These are phyloP conservation scores for Pseudevernia furfuracea DNA, from an alignment of 495 filamentous ascomycete genomes.

Conservation along the genomic window DNA sequence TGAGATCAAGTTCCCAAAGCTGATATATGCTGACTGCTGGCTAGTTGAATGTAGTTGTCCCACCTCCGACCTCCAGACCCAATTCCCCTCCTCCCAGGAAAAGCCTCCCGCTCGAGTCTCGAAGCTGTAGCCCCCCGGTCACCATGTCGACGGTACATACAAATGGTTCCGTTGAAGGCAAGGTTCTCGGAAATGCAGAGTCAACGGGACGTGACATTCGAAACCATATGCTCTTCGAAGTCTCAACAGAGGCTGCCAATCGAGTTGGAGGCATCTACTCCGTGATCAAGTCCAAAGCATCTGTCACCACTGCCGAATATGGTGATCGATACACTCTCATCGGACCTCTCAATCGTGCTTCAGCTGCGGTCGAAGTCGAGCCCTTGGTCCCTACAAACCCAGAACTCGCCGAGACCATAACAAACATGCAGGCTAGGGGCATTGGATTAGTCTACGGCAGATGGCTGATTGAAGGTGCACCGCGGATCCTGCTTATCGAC, in stretches of 20 bases:
- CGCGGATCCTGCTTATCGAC: conserved; percentile 87
- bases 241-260: conserved; percentile 95
- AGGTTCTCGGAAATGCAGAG: conserved; percentile 9
- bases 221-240: conserved; percentile 84
- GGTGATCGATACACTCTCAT: conserved; percentile 93
- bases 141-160: conserved; percentile 15
- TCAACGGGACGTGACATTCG: conserved; percentile 51
- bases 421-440: conserved; percentile 82
- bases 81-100: background rate
- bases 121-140: background rate
- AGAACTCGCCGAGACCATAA: conserved; percentile 71
- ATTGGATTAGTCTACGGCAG: conserved; percentile 87
- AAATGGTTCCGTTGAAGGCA: conserved; percentile 19
- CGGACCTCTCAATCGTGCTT: conserved; percentile 84
- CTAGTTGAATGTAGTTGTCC: background rate
- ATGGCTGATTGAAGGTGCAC: conserved; percentile 96
- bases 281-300: conserved; percentile 96
- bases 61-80: background rate
- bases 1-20: background rate
- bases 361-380: conserved; percentile 94
- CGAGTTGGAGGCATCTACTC: conserved; percentile 98
- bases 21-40: background rate
- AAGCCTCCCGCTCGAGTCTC: background rate
- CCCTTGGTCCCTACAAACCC: conserved; percentile 76
- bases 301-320: conserved; percentile 97